Conservation (phyloP, 2,329 filamentous ascomycete genomes). For the Aspergillus caelatus region DNA sequence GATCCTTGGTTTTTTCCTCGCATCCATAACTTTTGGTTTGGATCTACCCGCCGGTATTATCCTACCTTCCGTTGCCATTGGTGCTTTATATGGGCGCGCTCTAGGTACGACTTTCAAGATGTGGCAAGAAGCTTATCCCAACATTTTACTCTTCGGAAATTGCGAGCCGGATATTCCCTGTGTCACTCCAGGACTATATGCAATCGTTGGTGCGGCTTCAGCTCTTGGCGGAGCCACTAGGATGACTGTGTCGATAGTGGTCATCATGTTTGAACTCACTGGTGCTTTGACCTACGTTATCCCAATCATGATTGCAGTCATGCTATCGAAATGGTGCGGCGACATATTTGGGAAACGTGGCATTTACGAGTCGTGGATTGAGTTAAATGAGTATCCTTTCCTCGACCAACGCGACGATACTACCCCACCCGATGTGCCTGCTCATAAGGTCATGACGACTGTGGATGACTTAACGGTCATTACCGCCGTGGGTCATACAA, state of each 20-base stretch:
- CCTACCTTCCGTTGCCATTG: conserved; percentile 93
- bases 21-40: conserved; percentile 87
- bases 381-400: conserved; percentile 92
- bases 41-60: conserved; percentile 96
- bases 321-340: conserved; percentile 97
- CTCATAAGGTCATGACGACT: conserved; percentile 87
- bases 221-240: conserved; percentile 91
- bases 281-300: conserved; percentile 94
- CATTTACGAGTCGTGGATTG: conserved; percentile 98
- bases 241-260: conserved; percentile 97
- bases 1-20: conserved; percentile 79
- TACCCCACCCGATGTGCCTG: conserved; percentile 78
- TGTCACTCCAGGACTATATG: conserved; percentile 92
- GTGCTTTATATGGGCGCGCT: conserved; percentile 84
- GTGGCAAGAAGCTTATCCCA: conserved; percentile 76
- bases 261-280: conserved; percentile 99
- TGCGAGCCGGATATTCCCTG: conserved; percentile 87
- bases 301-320: conserved; percentile 98
- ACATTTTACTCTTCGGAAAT: conserved; percentile 73
- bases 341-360: conserved; percentile 90
- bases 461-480: conserved; percentile 89
- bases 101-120: conserved; percentile 88
- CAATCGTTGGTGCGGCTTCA: conserved; percentile 91
- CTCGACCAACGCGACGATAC: conserved; percentile 86
- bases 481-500: conserved; percentile 83